Conservation (phyloP, 179 eudicot species). For the Spinacia oleracea region DNA sequence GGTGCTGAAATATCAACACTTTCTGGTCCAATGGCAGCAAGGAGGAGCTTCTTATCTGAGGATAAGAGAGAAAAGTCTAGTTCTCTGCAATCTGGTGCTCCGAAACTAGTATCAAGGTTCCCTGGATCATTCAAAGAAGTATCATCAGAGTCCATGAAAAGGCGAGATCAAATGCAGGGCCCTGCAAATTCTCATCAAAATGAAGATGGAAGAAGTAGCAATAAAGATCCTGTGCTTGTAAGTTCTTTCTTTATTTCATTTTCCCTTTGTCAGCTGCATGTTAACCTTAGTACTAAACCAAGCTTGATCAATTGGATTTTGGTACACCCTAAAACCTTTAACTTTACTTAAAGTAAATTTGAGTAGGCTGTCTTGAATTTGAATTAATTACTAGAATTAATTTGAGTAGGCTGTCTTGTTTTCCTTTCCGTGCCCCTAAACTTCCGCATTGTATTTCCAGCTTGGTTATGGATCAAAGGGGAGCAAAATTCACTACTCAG, state of each 20-base stretch:
- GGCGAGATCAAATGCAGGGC: slow-evolving; percentile 47
- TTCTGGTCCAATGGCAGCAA: slow-evolving; percentile 50
- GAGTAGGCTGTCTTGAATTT: neutral
- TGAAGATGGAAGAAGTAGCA: slow-evolving; percentile 54
- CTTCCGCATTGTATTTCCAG: slow-evolving; percentile 38
- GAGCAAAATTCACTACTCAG: slow-evolving; percentile 88
- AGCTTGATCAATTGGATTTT: neutral
- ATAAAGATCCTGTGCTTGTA: slow-evolving; percentile 74
- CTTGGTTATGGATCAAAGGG: slow-evolving; percentile 81
- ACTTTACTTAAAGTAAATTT: neutral
- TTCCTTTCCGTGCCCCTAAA: slow-evolving; percentile 3
- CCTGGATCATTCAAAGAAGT: slow-evolving; percentile 85
- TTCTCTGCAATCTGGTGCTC: slow-evolving; percentile 48
- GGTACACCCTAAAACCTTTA: neutral
- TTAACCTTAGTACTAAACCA: neutral
- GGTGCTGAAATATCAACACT: slow-evolving; percentile 52
- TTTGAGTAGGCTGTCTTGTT: neutral
- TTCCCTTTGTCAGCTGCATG: neutral
- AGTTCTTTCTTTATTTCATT: slow-evolving; percentile 35
- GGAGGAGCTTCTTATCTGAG: slow-evolving; percentile 62
- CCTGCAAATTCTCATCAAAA: slow-evolving; percentile 42
- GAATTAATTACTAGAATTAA: neutral
- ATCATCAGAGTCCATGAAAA: slow-evolving; percentile 45
- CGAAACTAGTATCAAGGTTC: slow-evolving; percentile 59
- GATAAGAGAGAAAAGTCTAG: slow-evolving; percentile 53